These are phyloP conservation scores for Bisporella sp. DNA, from an alignment of 2,329 filamentous ascomycete species.

Conservation along the genomic window DNA sequence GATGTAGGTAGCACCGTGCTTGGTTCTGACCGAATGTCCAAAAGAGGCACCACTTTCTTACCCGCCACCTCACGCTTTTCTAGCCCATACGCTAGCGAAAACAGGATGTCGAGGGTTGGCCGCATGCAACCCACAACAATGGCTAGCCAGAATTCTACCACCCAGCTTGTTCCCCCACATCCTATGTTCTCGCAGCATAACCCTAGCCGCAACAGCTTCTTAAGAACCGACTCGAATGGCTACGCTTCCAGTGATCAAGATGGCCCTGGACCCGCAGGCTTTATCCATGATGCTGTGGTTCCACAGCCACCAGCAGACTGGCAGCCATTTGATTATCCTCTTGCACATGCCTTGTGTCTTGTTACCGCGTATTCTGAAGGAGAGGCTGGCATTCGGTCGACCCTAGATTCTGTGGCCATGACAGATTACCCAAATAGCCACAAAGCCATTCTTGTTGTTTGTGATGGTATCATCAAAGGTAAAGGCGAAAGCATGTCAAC, in stretches of 20 bases:
- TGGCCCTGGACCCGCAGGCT: conserved; percentile 78
- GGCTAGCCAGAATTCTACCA: conserved; percentile 75
- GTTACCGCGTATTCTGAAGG: conserved; percentile 98
- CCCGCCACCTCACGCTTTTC: conserved; percentile 94
- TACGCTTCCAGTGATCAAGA: conserved; percentile 50
- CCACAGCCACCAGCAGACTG: conserved; percentile 94
- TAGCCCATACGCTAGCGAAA: conserved; percentile 73
- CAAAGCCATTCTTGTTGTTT: conserved; percentile 93
- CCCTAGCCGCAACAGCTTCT: conserved; percentile 57
- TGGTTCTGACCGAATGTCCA: conserved; percentile 63
- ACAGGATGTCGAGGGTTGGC: conserved; percentile 38
- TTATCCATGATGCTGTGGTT: conserved; percentile 92
- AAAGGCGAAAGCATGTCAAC: conserved; percentile 82
- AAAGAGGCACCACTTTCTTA: conserved; percentile 76
- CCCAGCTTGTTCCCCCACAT: conserved; percentile 63
- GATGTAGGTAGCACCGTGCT: conserved; percentile 60
- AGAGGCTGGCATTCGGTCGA: conserved; percentile 84
- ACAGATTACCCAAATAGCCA: conserved; percentile 99
- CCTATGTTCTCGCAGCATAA: conserved; percentile 65
- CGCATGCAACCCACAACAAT: conserved; percentile 74
- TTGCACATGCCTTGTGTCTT: conserved; percentile 88
- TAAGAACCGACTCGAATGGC: conserved; percentile 50
- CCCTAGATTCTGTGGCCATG: conserved; percentile 90
- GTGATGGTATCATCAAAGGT: conserved; percentile 96
- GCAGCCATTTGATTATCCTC: conserved; percentile 92